These are phyloP conservation scores for Mycena latifolia DNA, from an alignment of 768 basidiomycete species.

Conservation along the genomic window DNA sequence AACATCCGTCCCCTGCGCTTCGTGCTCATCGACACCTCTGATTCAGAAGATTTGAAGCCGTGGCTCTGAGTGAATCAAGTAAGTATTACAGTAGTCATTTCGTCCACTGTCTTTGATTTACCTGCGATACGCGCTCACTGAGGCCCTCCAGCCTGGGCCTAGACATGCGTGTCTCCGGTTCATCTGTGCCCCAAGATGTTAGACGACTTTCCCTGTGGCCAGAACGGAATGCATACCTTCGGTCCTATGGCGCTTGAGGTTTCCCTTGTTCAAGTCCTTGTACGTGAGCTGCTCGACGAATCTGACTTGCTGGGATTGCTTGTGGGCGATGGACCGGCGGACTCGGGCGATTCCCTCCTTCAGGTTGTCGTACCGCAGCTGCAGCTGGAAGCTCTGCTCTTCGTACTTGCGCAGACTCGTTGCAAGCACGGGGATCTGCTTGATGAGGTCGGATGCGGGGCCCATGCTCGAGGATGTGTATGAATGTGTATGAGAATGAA, in stretches of 20 bases:
- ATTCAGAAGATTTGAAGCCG: conserved; percentile 14
- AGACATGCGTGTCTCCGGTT: conserved; percentile 1
- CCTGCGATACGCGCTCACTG: conserved; percentile 6
- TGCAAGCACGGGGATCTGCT: conserved; percentile 11
- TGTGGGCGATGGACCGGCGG: conserved; percentile 18
- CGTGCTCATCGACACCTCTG: conserved; percentile 11
- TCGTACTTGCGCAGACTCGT: conserved; percentile 26
- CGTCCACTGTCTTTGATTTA: neutral
- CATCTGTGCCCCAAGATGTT: neutral
- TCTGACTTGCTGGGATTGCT: conserved; percentile 22
- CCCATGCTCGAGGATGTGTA: conserved; percentile 4
- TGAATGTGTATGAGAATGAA: neutral
- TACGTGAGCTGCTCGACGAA: conserved; percentile 23
- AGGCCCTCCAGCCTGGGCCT: conserved; percentile 3
- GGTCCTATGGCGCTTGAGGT: conserved; percentile 21
- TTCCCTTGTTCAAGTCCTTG: conserved; percentile 4
- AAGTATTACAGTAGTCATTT: neutral
- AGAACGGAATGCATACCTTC: neutral
- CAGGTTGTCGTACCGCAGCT: conserved; percentile 24
- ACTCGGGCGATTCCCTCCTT: conserved; percentile 23
- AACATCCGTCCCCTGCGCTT: conserved; percentile 26
- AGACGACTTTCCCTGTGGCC: no score
- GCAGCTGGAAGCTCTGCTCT: conserved; percentile 24
- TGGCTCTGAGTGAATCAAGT: neutral
- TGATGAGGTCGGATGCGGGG: conserved; percentile 14